These are phyloP conservation scores for Xylaria grammica DNA, from an alignment of 495 filamentous ascomycete genomes.

Conservation along the genomic window DNA sequence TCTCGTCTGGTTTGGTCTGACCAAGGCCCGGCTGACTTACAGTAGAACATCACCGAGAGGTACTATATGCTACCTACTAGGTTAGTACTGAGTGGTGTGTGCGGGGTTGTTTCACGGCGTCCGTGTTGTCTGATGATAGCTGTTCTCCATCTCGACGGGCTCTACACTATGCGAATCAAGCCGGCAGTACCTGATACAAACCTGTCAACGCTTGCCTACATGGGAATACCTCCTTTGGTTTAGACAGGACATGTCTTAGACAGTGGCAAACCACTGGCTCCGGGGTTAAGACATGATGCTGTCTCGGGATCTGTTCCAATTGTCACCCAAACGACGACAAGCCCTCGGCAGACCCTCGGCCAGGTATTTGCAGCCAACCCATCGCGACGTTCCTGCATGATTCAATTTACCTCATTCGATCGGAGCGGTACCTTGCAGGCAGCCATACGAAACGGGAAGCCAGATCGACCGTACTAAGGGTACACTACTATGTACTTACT, in stretches of 20 bases:
- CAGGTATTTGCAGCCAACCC: neutral
- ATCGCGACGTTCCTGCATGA: conserved; percentile 4
- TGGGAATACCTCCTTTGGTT: neutral
- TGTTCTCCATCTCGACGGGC: neutral
- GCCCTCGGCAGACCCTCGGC: too few species aligned
- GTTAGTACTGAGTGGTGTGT: neutral
- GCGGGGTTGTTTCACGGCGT: conserved; percentile 19
- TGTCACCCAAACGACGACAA: neutral
- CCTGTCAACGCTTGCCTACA: neutral
- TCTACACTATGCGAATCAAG: too few species aligned
- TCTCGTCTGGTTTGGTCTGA: neutral
- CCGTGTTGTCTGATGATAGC: neutral
- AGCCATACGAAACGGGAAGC: conserved; percentile 5
- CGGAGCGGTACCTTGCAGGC: conserved; percentile 15
- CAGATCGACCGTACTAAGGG: conserved; percentile 21
- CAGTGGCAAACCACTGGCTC: neutral
- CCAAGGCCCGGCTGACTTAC: neutral
- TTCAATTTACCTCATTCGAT: neutral
- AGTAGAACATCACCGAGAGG: conserved; percentile 15
- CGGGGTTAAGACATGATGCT: conserved; percentile 18
- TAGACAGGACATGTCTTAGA: conserved; percentile 12
- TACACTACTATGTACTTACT: too few species aligned
- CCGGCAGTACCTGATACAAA: too few species aligned
- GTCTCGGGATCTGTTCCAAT: conserved; percentile 5
- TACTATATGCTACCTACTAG: too few species aligned